A percentile compares a stretch with the other conserved stretches of the same genome.
phyloP scores from a whole-genome alignment of 495 filamentous ascomycete genomes.

The Penicillium paradoxum region DNA sequence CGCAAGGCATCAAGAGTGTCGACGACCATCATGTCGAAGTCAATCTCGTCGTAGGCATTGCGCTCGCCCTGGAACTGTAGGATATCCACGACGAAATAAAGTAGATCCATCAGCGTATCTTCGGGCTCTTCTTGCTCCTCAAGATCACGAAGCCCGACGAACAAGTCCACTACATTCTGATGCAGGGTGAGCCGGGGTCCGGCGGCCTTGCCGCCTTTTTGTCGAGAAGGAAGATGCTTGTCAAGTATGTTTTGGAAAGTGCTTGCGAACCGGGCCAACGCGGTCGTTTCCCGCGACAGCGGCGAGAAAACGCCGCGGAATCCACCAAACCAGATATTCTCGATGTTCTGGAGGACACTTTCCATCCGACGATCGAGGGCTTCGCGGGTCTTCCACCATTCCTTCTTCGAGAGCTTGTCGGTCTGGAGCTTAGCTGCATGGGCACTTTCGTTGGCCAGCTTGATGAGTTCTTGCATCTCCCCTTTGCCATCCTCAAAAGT shows the following conservation, averaged over 20 bases:
- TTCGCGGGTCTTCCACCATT: conserved; percentile 87
- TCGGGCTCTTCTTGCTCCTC: conserved; percentile 67
- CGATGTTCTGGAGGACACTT: conserved; percentile 76
- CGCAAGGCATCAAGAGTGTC: conserved; percentile 77
- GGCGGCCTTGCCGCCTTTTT: conserved; percentile 49
- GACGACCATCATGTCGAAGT: conserved; percentile 85
- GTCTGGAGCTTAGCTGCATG: conserved; percentile 63
- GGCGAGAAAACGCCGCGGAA: conserved; percentile 89
- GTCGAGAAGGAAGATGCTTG: conserved; percentile 86
- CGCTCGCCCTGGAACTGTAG: conserved; percentile 93
- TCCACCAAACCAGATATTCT: conserved; percentile 90
- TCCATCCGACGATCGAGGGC: conserved; percentile 70
- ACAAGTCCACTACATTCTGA: conserved; percentile 74
- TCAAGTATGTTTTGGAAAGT: conserved; percentile 78
- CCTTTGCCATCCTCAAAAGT: conserved; percentile 70
- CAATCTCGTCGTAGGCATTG: conserved; percentile 97
- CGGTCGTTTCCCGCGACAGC: conserved; percentile 51
- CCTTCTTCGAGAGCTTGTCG: conserved; percentile 57
- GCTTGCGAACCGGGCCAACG: conserved; percentile 66
- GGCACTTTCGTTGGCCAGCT: conserved; percentile 70
- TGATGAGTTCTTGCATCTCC: conserved; percentile 79
- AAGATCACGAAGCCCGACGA: conserved; percentile 76
- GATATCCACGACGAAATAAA: conserved; percentile 95
- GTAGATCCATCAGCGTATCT: conserved; percentile 78
- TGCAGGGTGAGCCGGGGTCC: conserved; percentile 59